Percentiles rank a stretch among this genome's conserved stretches.
phyloP scores from a whole-genome alignment of 768 basidiomycete genomes.

The Daedaleopsis nitida region DNA sequence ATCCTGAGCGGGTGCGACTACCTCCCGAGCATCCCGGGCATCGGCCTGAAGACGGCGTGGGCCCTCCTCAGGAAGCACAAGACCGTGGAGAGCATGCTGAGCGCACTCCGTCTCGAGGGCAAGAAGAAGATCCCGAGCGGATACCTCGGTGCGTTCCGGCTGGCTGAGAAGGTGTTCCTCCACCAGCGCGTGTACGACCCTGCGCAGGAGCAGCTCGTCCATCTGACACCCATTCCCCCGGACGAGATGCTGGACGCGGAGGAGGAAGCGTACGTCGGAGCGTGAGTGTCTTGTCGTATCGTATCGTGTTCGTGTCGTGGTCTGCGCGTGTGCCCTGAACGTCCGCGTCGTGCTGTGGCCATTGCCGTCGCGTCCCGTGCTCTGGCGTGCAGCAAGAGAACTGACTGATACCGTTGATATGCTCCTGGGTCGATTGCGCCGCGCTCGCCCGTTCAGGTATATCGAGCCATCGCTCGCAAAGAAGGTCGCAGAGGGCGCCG shows the following conservation, averaged over 20 bases:
- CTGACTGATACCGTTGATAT: not conserved
- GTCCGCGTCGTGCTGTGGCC: constrained; percentile 8
- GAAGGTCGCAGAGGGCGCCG: constrained; percentile 64
- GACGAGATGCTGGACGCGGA: constrained; percentile 56
- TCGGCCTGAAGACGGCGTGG: constrained; percentile 95
- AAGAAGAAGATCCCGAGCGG: constrained; percentile 77
- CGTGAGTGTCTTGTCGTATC: constrained; percentile 44
- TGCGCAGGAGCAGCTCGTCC: constrained; percentile 57
- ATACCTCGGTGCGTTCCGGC: constrained; percentile 73
- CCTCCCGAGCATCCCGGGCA: constrained; percentile 84
- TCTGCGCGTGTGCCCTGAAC: constrained; percentile 6
- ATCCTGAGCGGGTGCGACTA: constrained; percentile 94
- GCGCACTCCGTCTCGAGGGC: constrained; percentile 76
- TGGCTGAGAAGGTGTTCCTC: constrained; percentile 90
- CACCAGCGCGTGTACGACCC: constrained; percentile 95
- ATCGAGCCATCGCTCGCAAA: constrained; percentile 66
- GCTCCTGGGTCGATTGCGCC: not conserved
- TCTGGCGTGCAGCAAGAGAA: not conserved
- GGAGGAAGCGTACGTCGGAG: constrained; percentile 72
- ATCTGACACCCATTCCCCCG: constrained; percentile 62
- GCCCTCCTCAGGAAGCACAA: constrained; percentile 80
- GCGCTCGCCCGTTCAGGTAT: constrained; percentile 45
- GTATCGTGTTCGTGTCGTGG: constrained; percentile 11
- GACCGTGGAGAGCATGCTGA: constrained; percentile 82
- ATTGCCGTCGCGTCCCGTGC: not conserved